Base-by-base conservation (phyloP, 75 land plant genomes). In the Pinus albicaulis region DNA sequence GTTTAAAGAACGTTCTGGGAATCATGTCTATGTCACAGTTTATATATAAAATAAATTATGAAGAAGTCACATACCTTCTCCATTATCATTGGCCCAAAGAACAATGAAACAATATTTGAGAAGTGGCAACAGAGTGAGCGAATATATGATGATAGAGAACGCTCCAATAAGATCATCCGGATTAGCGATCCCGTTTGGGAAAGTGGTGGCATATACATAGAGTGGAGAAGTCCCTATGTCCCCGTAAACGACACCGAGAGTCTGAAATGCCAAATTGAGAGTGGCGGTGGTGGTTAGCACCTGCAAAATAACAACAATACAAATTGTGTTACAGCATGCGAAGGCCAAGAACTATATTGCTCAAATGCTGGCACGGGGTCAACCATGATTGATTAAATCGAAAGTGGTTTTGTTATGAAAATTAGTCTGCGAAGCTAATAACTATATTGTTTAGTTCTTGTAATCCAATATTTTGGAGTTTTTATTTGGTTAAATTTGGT, bases 211-310 rank as follows among this genome's bases (percentile, higher is more conserved):
- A 25, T 82, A 94, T 5, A 92, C 97, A 74, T 92, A 94, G 5
- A 93, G 72, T 5, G 91, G 93, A 3, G 95, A 91, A 0, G 95
- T 93, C 23, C 93, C 93, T 11, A 93, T 84, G 69, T 93, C 95
- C 0, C 95, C 95, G 74, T 85, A 93, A 59, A 91, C 91, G 3
- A 93, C 71, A 31, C 91, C 93, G 34, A 93, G 56, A 63, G 92
- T 90, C 80, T 89, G 91, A 60, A 84, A 93, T 2, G 95, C 95
- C 20, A 92, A 76, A 7, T 28, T 22, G 74, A 92, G n/a, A 2
- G 78, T 78, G 72, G 77, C 61, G 7, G 31, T 26, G 79, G 79
- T 82, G 1, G 56, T 72, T 19, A 58, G 55, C 66, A 34, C 25
- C 76, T 69, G 59, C 24, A 36, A 25, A 59, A 60, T 19, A 68